Conservation (phyloP, 805 yeast species). For the Saccharomycopsis amapae region DNA sequence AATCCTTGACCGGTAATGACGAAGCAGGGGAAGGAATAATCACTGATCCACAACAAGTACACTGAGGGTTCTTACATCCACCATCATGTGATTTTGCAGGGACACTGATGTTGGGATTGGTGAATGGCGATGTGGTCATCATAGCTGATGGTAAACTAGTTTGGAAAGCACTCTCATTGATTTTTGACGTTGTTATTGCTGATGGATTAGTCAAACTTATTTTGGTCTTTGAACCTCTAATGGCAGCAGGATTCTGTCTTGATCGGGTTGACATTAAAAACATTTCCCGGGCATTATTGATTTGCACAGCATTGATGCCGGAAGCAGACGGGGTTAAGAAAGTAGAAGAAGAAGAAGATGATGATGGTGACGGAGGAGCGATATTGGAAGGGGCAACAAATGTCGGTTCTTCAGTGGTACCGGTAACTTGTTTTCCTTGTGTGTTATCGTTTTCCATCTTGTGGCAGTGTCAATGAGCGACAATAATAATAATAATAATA, state of each 20-base stretch:
- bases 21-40: slow-evolving; percentile 75
- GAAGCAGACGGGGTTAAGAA: background rate
- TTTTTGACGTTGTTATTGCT: background rate
- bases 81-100: slow-evolving; percentile 38
- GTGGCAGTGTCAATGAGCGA: too few species aligned
- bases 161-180: background rate
- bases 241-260: slow-evolving; percentile 2
- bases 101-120: slow-evolving; percentile 21
- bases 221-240: background rate
- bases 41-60: slow-evolving; percentile 61
- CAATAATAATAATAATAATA: too few species aligned
- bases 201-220: background rate
- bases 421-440: too few species aligned
- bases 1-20: slow-evolving; percentile 51
- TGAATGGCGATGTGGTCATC: background rate
- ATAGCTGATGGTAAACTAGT: background rate
- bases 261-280: slow-evolving; percentile 42
- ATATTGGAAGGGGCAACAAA: too few species aligned
- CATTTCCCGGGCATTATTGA: slow-evolving; percentile 60
- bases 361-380: background rate
- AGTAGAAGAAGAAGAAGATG: background rate
- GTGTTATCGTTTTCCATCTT: too few species aligned
- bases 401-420: too few species aligned
- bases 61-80: slow-evolving; percentile 36
- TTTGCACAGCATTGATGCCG: slow-evolving; percentile 51